Conservation (phyloP, 2,329 filamentous ascomycete species). For the Alternaria sp. region DNA sequence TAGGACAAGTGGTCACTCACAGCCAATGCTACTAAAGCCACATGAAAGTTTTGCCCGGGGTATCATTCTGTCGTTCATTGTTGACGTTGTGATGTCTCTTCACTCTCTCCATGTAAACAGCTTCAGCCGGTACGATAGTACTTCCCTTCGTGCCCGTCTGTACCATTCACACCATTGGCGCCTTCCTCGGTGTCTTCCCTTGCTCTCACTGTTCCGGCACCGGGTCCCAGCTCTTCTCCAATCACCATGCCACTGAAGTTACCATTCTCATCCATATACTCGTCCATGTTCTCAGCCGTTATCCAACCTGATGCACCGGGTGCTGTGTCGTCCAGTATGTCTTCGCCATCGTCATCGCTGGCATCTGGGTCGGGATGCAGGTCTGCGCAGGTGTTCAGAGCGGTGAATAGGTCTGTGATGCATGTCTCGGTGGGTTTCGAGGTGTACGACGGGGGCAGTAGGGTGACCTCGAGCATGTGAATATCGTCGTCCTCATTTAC, state of each 20-base stretch:
- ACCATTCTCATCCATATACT: conserved; percentile 63
- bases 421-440: conserved; percentile 37
- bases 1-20: not conserved
- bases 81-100: not conserved
- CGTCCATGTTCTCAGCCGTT: conserved; percentile 86
- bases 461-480: conserved; percentile 71
- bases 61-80: conserved; percentile 10
- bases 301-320: conserved; percentile 84
- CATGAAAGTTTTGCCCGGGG: not conserved
- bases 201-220: conserved; percentile 48
- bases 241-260: conserved; percentile 47
- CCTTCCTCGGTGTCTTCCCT: conserved; percentile 46
- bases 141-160: conserved; percentile 43
- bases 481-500: conserved; percentile 69
- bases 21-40: not conserved
- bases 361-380: conserved; percentile 75
- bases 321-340: conserved; percentile 60
- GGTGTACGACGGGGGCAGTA: conserved; percentile 61
- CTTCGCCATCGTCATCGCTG: conserved; percentile 65
- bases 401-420: conserved; percentile 67
- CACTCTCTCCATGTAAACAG: not conserved
- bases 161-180: conserved; percentile 35
- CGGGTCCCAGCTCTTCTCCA: conserved; percentile 44
- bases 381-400: conserved; percentile 77
- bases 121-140: conserved; percentile 47